Base-by-base conservation (phyloP, 2,329 filamentous ascomycete genomes). In the Setomelanomma holmii region DNA sequence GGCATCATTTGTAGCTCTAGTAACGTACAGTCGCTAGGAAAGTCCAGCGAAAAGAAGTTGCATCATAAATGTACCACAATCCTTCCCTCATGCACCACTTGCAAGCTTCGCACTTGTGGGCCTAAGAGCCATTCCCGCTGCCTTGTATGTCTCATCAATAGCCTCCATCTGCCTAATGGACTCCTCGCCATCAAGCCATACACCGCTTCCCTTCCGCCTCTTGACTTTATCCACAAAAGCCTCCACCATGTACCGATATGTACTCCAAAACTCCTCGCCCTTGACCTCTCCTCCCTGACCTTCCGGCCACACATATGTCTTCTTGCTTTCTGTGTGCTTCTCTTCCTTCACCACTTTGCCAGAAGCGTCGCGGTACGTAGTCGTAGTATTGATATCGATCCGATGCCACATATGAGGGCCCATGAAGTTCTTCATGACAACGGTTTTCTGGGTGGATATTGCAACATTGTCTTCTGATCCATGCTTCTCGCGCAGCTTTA, bases 191-290 rank as follows among this genome's bases (percentile, higher is more conserved):
- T 62, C 58, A 7, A 75, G 41, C 69, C 69, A 74, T 5, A 56
- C 44, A 17, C 60, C 65, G 14, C 58, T 61, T 3, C 67, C 67
- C 30, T 69, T 52, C 20, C 64, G 58, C 12, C 57, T 60, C 49
- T 65, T 68, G 1, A 75, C 60, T 12, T 51, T 53, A 34, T 73
- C 63, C 20, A 75, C 71, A 57, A 76, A 76, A 12, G 63, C 66
- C 49, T 75, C 71, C 7, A 76, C 49, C 55, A 71, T 66, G 41
- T 71, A 72, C 11, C 72, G 54, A 58, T 75, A 75, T 17, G 72
- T 74, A 11, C 61, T 54, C 72, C 74, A 75, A 50, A 51, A 70
- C 4, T 49, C 44, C 58, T 72, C 58, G 5, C 54, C 66, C 48
- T 50, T 57, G 33, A 36, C 55, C 6, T 54, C 55, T 3, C 35